Conservation (phyloP, 345 rosid species). For the Eucalyptus curtisii region DNA sequence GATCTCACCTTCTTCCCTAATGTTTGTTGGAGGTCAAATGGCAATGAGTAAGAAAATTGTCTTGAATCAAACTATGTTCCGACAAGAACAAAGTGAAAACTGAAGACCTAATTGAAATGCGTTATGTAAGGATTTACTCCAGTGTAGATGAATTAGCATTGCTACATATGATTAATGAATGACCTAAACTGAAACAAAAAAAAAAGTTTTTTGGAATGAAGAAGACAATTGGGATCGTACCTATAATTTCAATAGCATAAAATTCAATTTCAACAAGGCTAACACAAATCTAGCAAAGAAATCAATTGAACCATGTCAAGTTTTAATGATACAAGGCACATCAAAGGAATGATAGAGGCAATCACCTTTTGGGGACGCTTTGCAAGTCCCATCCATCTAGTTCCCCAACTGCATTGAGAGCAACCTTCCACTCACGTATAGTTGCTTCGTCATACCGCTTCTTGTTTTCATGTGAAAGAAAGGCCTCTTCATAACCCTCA, state of each 20-base stretch:
- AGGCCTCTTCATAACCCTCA: accelerated
- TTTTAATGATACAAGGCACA: background rate
- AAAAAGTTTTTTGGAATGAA: too few relatives aligned
- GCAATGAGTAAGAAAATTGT: background rate
- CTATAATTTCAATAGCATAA: background rate
- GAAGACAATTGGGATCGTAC: background rate
- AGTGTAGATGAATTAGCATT: accelerated
- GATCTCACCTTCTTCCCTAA: background rate
- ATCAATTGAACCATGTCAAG: background rate
- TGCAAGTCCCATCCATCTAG: accelerated
- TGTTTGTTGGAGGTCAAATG: background rate
- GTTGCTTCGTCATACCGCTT: accelerated
- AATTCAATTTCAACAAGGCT: background rate
- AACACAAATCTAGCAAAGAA: background rate
- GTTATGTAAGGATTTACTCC: accelerated
- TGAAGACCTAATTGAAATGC: background rate
- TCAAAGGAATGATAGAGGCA: background rate
- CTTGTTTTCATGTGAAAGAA: background rate
- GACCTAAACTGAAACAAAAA: background rate
- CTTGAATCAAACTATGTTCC: accelerated
- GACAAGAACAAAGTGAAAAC: background rate
- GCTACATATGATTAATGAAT: accelerated
- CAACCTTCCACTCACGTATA: background rate
- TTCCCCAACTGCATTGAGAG: background rate
- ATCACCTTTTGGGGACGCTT: accelerated